Evolutionary conservation across 1,284 basidiomycete species (phyloP).

Genomic region (Puccinia brachypodii): DNA sequence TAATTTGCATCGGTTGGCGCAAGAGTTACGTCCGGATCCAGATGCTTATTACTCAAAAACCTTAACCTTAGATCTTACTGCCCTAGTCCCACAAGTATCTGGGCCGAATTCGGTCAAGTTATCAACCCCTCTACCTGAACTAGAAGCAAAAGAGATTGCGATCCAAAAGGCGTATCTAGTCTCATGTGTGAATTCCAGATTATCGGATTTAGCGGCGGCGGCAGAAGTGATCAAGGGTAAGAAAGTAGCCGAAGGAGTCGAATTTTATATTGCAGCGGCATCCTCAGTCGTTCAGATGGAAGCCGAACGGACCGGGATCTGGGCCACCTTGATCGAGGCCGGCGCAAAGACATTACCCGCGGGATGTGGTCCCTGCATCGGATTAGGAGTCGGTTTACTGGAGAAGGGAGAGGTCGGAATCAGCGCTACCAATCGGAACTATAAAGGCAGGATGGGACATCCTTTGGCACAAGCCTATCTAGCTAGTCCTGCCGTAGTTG

Average conservation of each 20-base stretch:
- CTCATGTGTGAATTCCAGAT: constrained; percentile 95
- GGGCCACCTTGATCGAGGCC: constrained; percentile 78
- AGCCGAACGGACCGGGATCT: constrained; percentile 79
- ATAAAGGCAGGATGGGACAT: constrained; percentile 97
- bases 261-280: constrained; percentile 97
- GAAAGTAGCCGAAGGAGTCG: constrained; percentile 82
- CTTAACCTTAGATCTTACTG: constrained; percentile 86
- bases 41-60: constrained; percentile 83
- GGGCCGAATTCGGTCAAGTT: constrained; percentile 98
- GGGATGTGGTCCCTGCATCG: constrained; percentile 97
- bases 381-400: constrained; percentile 84
- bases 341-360: constrained; percentile 91
- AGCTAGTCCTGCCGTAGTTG: constrained; percentile 92
- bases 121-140: constrained; percentile 79
- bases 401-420: constrained; percentile 95
- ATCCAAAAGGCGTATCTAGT: constrained; percentile 99
- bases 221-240: constrained; percentile 82
- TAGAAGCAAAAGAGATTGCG: constrained; percentile 71
- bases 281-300: constrained; percentile 87
- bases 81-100: constrained; percentile 90
- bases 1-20: constrained; percentile 62
- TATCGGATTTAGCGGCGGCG: constrained; percentile 88
- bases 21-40: constrained; percentile 69
- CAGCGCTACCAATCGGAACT: constrained; percentile 97
- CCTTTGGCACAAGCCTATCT: constrained; percentile 94